Conservation (phyloP, 805 yeast species). For the Candida loeiensis region DNA sequence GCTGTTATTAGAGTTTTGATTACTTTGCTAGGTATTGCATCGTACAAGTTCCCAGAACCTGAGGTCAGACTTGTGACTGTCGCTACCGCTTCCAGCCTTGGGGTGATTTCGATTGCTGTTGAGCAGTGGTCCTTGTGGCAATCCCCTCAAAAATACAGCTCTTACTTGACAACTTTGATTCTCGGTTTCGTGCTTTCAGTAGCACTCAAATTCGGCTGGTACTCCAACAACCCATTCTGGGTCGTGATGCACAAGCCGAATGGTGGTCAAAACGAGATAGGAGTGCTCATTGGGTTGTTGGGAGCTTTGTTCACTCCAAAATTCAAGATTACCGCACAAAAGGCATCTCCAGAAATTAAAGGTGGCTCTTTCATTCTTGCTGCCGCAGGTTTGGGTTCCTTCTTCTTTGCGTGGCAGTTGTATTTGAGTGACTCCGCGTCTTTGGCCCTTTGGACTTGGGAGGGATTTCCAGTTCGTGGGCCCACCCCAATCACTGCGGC, state of each 20-base stretch:
- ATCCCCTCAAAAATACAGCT: conserved; percentile 32
- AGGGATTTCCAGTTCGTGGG: conserved; percentile 82
- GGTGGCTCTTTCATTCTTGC: conserved; percentile 50
- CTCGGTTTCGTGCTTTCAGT: conserved; percentile 74
- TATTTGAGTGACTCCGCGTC: conserved; percentile 81
- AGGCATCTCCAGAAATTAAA: conserved; percentile 10
- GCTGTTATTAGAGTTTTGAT: conserved; percentile 52
- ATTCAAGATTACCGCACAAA: conserved; percentile 10
- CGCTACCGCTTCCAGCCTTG: conserved; percentile 65
- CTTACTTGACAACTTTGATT: conserved; percentile 54
- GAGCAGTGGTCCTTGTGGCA: conserved; percentile 41
- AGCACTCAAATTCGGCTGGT: conserved; percentile 68
- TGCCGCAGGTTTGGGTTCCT: conserved; percentile 71
- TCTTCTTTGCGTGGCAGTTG: conserved; percentile 68
- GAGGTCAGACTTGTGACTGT: conserved; percentile 62
- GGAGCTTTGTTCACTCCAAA: conserved; percentile 60
- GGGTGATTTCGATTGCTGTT: conserved; percentile 53
- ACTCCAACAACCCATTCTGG: conserved; percentile 94
- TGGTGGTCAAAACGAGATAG: conserved; percentile 81
- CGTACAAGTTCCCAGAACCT: conserved; percentile 68
- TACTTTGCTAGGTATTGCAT: conserved; percentile 67
- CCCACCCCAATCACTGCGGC: conserved; percentile 89
- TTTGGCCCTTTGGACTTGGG: conserved; percentile 93
- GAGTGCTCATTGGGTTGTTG: conserved; percentile 58
- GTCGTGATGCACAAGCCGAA: conserved; percentile 82